Evolutionary conservation across 371 early-diverging fungal genomes (phyloP), one percentile per base, ranked within the genome.

Genomic region (Syncephalastrum contaminatum): DNA sequence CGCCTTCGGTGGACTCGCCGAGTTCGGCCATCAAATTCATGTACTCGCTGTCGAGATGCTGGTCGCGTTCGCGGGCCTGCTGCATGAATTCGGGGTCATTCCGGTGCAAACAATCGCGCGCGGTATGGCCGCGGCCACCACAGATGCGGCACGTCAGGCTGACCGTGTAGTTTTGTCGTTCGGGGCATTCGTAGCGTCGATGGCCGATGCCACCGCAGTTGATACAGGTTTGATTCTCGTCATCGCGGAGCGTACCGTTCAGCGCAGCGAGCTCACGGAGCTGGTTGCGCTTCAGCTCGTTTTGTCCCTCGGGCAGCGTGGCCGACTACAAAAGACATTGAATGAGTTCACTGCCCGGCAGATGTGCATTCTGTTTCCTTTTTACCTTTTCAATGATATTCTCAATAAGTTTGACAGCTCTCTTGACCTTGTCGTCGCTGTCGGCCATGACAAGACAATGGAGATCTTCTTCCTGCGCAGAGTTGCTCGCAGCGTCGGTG

Each of bases 181-280:
- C 96, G 15, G 95, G 89, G 67, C 98, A 98, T 64, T 96, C 96
- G 66, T 85, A 96, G 54, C 85, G 77, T 50, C 93, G 87, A 77
- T 98, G 98, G 7, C 97, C 95, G 46, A 88, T 63, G 15, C 77
- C 87, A 60, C 98, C 98, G 68, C 98, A 98, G 73, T 96, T 95
- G 53, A 85, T 76, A 69, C 97, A 98, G 1, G 92, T 88, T 66
- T 94, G 95, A 59, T 88, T 90, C 70, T 96, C 96, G 64, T 96
- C 97, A 61, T 96, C 96, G 53, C 97, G 84, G 54, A 96, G 77
- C 1, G 96, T 96, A 62, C 98, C 98, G 74, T 98, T 98, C 49
- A 98, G 77, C 25, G 91, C 89, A 7, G 98, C 98, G 56, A 98
- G 72, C 63, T 96, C 96, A 59, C 96, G 88, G 52, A 98, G 73